Base-by-base conservation (phyloP, 257 asterid genomes). In the Verbascum thapsus region DNA sequence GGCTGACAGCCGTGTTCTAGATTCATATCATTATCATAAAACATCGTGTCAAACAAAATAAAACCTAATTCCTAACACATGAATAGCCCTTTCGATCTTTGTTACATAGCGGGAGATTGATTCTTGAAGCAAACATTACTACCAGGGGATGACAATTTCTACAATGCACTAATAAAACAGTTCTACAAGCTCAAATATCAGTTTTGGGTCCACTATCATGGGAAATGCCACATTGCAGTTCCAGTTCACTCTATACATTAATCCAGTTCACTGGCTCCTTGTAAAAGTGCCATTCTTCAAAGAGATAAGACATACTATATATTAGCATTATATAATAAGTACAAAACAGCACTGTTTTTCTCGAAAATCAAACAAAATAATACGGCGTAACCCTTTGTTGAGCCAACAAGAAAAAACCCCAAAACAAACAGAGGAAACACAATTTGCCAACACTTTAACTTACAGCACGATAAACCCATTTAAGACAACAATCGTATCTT, bases 151-250 rank as follows among this genome's bases (percentile, higher is more conserved):
- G 11, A 47, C 8, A 23, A 32, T 10, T 8, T 19, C 13, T 23
- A 58, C 12, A 41, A 45, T 60, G 17, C 43, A 48, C 38, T 62
- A 62, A 40, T 11, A 17, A 39, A 55, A 8, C 6, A 5, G 11
- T 11, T 38, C 37, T 12, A 16, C 42, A 1, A 20, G 39, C 52
- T 20, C 11, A 5, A 38, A n/a, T n/a, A n/a, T n/a, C n/a, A n/a
- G n/a, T n/a, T n/a, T n/a, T n/a, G n/a, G n/a, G n/a, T 39, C 39
- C 20, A 17, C 44, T 4, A 22, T 39, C 53, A 12, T 19, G 7
- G 65, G 39, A 11, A 26, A 42, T n/a, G 23, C 39, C 42, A 22
- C 43, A 23, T 10, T 10, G 0, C 13, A 20, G 52, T 12, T 6
- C 2, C 49, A 2, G 3, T n/a, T 43, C 66, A 16, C 22, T 12